Conservation (phyloP, 331 rosid species). For the Malus hybrid region DNA sequence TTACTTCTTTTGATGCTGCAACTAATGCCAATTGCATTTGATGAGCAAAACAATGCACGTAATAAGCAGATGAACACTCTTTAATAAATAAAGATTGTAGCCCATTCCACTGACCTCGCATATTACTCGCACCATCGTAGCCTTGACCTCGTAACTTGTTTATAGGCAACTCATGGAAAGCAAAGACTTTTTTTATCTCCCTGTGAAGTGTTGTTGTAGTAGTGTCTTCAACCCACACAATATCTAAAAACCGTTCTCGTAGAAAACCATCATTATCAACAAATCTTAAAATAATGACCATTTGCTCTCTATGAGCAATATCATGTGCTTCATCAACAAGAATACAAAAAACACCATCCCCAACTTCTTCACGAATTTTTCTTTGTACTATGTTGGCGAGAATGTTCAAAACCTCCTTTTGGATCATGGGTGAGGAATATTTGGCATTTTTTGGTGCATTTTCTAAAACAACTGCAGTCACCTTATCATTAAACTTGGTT, state of each 20-base stretch:
- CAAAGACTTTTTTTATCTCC: not conserved
- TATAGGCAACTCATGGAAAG: not conserved
- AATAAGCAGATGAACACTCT: not conserved
- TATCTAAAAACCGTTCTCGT: not conserved
- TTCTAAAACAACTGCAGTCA: no score
- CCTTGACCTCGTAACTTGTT: not conserved
- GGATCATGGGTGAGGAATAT: no score
- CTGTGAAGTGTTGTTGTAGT: not conserved
- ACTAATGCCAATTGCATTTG: not conserved
- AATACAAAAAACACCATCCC: no score
- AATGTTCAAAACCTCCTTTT: no score
- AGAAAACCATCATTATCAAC: not conserved
- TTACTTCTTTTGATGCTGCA: not conserved
- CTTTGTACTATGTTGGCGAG: no score
- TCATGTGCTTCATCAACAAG: no score
- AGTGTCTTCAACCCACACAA: not conserved
- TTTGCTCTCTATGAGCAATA: no score
- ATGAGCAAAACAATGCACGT: not conserved
- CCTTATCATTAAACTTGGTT: no score
- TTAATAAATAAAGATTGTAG: not conserved
- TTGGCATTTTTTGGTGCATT: no score
- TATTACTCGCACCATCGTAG: not conserved
- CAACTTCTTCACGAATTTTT: no score
- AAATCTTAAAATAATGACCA: not conserved
- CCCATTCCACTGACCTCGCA: not conserved